Conservation (phyloP, 129 eudicot genomes). For the Scalesia atractyloides region DNA sequence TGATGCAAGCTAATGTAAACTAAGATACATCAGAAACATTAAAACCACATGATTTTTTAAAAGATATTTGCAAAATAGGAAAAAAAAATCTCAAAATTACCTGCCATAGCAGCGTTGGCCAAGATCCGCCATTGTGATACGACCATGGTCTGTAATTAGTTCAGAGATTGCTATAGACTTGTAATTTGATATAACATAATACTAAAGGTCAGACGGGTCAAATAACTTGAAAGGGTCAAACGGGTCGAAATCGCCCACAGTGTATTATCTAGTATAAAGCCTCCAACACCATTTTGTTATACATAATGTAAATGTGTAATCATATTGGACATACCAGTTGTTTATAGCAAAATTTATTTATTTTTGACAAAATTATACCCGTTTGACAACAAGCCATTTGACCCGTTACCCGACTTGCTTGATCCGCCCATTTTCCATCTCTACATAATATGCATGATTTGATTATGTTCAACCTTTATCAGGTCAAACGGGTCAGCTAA, state of each 20-base stretch:
- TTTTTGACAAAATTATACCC: not conserved
- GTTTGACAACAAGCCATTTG: not conserved
- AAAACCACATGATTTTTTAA: not conserved
- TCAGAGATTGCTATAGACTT: not conserved
- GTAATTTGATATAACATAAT: conserved; percentile 1
- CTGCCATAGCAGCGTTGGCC: conserved; percentile 99
- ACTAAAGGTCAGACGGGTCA: not conserved
- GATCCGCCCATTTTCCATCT: not conserved
- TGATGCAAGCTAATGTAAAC: conserved; percentile 97
- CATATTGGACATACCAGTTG: not conserved
- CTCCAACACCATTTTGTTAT: not conserved
- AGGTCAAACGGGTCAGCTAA: too few species aligned
- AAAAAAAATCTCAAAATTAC: conserved; percentile 33
- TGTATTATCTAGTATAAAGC: not conserved
- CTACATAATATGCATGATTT: not conserved
- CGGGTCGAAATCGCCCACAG: not conserved
- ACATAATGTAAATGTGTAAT: not conserved
- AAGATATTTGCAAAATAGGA: not conserved
- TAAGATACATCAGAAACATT: conserved; percentile 18
- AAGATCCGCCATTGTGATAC: conserved; percentile 97
- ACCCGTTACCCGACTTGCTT: not conserved
- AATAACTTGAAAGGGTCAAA: not conserved
- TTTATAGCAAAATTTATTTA: not conserved
- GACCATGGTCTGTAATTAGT: conserved; percentile 89
- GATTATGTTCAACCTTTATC: too few species aligned